phyloP scores from a whole-genome alignment of 176 grass and related monocot species.

The Olyra latifolia region DNA sequence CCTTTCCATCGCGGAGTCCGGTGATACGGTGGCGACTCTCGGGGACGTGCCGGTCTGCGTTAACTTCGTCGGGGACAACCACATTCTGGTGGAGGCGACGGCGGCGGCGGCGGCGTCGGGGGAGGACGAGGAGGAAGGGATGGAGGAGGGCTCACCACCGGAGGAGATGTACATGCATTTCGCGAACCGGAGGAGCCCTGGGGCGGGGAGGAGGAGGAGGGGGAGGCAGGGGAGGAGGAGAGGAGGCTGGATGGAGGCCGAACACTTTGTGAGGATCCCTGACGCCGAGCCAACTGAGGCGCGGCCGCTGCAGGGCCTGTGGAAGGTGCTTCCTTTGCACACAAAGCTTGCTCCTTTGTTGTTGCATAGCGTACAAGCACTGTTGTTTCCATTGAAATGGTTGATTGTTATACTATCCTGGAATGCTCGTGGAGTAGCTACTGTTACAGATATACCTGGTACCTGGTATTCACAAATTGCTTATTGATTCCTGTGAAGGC shows the following conservation, averaged over 20 bases:
- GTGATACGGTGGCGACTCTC: constrained; percentile 43
- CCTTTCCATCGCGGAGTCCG: constrained; percentile 41
- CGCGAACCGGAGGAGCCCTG: constrained; percentile 58
- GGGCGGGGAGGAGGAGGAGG: constrained; percentile 43
- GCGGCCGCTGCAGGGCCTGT: constrained; percentile 60
- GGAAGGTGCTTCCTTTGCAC: constrained; percentile 61
- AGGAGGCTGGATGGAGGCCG: constrained; percentile 29
- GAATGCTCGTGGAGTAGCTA: background rate
- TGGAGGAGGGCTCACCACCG: constrained; percentile 51
- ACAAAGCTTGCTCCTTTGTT: constrained; percentile 11
- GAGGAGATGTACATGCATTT: constrained; percentile 71
- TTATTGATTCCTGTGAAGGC: background rate
- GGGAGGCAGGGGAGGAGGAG: constrained; percentile 41
- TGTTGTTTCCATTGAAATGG: constrained; percentile 5
- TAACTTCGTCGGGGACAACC: constrained; percentile 58
- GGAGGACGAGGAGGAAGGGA: constrained; percentile 30
- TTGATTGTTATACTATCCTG: background rate
- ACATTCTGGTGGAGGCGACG: constrained; percentile 51
- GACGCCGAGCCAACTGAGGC: constrained; percentile 43
- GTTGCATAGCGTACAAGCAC: background rate
- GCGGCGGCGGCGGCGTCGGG: background rate
- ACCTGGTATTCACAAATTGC: background rate
- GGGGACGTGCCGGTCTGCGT: constrained; percentile 47
- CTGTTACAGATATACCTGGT: background rate
- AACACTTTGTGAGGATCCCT: constrained; percentile 59